Conservation (phyloP, 2,329 filamentous ascomycete species). For the Colletotrichum sp. region DNA sequence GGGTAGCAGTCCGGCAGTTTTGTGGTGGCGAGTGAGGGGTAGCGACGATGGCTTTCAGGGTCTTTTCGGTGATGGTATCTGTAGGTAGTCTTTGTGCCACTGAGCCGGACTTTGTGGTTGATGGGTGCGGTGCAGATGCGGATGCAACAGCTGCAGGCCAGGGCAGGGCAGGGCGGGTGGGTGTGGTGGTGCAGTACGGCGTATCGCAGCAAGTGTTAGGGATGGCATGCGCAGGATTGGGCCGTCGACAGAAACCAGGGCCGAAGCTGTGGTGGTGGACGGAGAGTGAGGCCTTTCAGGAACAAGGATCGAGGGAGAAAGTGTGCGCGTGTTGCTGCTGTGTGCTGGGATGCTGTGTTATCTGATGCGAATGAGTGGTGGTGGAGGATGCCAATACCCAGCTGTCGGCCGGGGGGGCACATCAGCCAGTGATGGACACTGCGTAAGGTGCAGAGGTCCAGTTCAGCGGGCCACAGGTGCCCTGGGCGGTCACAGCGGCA, state of each 20-base stretch:
- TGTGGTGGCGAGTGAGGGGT: neutral
- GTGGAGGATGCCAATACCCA: neutral
- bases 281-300: neutral
- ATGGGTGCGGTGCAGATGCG: neutral
- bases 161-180: neutral
- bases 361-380: neutral
- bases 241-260: neutral
- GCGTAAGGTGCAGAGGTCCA: neutral
- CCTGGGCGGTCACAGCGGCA: neutral
- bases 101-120: neutral
- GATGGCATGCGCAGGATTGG: neutral
- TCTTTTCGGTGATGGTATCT: neutral
- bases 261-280: neutral
- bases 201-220: neutral
- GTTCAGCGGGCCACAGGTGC: neutral
- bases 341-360: neutral
- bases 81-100: neutral
- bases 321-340: neutral
- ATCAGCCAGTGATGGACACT: neutral
- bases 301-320: neutral
- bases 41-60: neutral
- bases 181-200: neutral
- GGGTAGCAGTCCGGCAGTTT: neutral
- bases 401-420: neutral
- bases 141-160: neutral